Conservation (phyloP, 176 grass and related monocot genomes). For the Oryza nivara region DNA sequence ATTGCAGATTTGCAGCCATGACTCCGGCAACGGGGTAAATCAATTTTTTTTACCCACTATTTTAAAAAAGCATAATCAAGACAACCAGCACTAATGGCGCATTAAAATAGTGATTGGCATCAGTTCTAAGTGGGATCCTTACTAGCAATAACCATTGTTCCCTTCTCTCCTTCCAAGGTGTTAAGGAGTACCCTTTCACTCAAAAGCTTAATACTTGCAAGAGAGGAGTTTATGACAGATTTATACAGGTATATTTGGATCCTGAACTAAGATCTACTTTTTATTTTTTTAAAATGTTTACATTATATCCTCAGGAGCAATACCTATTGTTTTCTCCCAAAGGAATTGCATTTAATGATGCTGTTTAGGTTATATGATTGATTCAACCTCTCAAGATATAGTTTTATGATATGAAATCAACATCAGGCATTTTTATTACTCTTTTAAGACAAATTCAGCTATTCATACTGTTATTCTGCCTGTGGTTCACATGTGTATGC, state of each 20-base stretch:
- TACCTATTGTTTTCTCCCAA: not conserved
- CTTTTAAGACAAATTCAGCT: not conserved
- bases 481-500: constrained; percentile 20
- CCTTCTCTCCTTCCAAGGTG: not conserved
- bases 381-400: not conserved
- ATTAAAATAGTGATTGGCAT: not conserved
- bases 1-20: too few species aligned
- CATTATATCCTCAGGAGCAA: not conserved
- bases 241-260: not conserved
- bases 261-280: not conserved
- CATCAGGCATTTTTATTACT: constrained; percentile 1
- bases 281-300: not conserved
- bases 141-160: not conserved
- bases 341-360: not conserved
- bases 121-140: not conserved
- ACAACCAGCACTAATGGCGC: not conserved
- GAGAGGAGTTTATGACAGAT: not conserved
- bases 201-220: not conserved
- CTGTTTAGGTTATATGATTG: not conserved
- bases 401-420: constrained; percentile 2
- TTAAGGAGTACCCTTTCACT: not conserved
- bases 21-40: too few species aligned
- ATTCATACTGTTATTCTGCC: not conserved
- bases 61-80: constrained; percentile 17
- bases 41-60: not conserved